Evolutionary conservation across 345 rosid species (phyloP).

Genomic region (Ceriops decandra): DNA sequence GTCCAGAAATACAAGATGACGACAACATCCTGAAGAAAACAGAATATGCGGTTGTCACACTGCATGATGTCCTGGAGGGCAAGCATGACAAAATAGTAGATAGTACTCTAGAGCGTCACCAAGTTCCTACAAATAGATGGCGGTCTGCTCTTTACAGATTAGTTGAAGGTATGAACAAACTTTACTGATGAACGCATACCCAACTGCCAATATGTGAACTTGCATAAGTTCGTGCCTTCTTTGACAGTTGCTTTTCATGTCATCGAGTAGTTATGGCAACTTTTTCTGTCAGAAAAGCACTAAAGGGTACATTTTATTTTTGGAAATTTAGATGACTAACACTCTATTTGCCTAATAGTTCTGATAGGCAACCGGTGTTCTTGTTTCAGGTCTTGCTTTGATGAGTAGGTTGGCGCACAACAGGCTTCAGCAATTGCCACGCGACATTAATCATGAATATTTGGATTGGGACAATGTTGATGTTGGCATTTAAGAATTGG

Average conservation of each 20-base stretch:
- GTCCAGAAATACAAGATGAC: slow-evolving; percentile 47
- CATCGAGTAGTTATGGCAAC: neutral
- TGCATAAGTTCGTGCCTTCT: too few relatives aligned
- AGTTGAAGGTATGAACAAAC: slow-evolving; percentile 62
- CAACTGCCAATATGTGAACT: too few relatives aligned
- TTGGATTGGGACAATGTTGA: slow-evolving; percentile 49
- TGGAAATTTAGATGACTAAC: neutral
- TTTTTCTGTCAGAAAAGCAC: neutral
- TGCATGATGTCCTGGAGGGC: slow-evolving; percentile 74
- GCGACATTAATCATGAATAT: slow-evolving; percentile 38
- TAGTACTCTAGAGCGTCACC: slow-evolving; percentile 39
- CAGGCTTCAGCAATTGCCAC: slow-evolving; percentile 45
- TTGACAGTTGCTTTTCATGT: neutral
- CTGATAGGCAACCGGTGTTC: slow-evolving; percentile 8
- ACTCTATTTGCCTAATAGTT: neutral
- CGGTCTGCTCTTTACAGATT: slow-evolving; percentile 83
- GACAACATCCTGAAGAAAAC: slow-evolving; percentile 62
- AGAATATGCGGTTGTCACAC: slow-evolving; percentile 66
- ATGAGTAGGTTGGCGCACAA: slow-evolving; percentile 62
- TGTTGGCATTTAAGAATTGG: too few relatives aligned
- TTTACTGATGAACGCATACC: neutral
- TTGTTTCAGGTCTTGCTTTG: slow-evolving; percentile 59
- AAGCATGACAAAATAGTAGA: slow-evolving; percentile 66
- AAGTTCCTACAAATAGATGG: slow-evolving; percentile 72
- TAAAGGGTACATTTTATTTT: neutral